Evolutionary conservation across 495 filamentous ascomycete genomes (phyloP).

Genomic region (Penicillium lividum): DNA sequence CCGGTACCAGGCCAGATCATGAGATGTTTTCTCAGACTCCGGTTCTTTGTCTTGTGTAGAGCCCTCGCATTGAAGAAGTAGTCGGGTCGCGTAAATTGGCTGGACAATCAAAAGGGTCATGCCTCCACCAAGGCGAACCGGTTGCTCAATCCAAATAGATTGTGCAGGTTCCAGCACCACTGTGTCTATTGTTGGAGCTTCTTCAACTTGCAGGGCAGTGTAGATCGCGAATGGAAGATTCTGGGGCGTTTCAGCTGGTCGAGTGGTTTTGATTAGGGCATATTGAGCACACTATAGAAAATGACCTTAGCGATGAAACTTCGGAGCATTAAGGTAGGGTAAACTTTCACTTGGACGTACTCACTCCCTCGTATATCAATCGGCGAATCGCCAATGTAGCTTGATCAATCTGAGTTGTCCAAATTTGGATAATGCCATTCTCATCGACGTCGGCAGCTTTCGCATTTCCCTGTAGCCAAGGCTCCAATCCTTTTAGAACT

Average conservation of each 20-base stretch:
- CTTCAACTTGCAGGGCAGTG: background rate
- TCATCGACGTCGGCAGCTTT: conserved; percentile 1
- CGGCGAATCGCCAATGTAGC: background rate
- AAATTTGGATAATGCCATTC: conserved; percentile 2
- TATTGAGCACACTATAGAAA: background rate
- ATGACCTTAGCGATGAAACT: background rate
- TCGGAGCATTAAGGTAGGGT: background rate
- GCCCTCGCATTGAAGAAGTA: background rate
- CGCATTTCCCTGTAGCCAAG: conserved; percentile 2
- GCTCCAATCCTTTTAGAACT: background rate
- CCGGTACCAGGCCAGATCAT: conserved; percentile 1
- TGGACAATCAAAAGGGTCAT: conserved; percentile 4
- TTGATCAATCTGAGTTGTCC: conserved; percentile 6
- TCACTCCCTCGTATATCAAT: conserved; percentile 4
- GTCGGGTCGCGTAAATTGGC: conserved; percentile 2
- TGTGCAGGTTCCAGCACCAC: background rate
- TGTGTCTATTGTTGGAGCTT: background rate
- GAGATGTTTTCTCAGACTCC: background rate
- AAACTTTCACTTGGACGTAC: background rate
- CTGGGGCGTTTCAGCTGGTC: background rate
- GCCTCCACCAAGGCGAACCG: background rate
- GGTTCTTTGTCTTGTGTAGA: background rate
- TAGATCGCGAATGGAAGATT: background rate
- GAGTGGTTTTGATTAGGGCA: background rate
- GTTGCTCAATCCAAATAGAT: conserved; percentile 1